Base-by-base conservation (phyloP, 768 basidiomycete genomes). In the Leccinum olivaceopallidum region DNA sequence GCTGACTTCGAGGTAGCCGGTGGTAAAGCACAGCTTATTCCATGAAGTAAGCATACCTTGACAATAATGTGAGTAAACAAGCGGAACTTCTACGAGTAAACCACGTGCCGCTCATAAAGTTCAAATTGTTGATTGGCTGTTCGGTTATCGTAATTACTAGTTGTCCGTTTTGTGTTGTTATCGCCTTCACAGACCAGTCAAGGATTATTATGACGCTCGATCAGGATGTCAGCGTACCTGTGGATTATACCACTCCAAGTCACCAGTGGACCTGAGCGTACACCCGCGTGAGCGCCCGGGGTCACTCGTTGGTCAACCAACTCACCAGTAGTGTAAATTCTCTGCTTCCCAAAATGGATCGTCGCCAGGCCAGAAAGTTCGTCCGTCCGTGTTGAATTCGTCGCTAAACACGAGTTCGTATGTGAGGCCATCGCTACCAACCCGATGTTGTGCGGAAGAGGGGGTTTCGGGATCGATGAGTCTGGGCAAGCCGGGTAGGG, bases 1-100 rank as follows among this genome's bases (percentile, higher is more conserved):
- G n/a, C 80, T 83, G 3, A 89, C 85, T 75, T 97, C 97, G 59
- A 98, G 78, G 70, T 95, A 94, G 2, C 93, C 94, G 0, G 93
- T 94, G 16, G 87, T 95, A 76, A 95, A 97, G 76, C 95, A 98
- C 57, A 97, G 75, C 75, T 97, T 93, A 76, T 97, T 96, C 95
- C 95, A 97, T 13, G 87, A 83, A 65, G 89, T 86, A 10, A 95
- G 56, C 87, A 89, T 88, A 39, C 85, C 86, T 83, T 60, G 39
- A 53, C 20, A 54, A 57, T 34, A 55, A 65, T 56, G 22, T 67
- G 32, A 62, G 53, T 30, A 50, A 56, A 56, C 8, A 12, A 32
- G 55, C 52, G 16, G 53, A 57, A 59, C n/a, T 18, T 48, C 18
- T 7, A 39, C 24, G 55, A 14, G 47, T 13, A 5, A 44, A 44